Evolutionary conservation across 768 basidiomycete species (phyloP), one percentile per base, ranked within the genome.

Genomic region (Tulasnella sp.): DNA sequence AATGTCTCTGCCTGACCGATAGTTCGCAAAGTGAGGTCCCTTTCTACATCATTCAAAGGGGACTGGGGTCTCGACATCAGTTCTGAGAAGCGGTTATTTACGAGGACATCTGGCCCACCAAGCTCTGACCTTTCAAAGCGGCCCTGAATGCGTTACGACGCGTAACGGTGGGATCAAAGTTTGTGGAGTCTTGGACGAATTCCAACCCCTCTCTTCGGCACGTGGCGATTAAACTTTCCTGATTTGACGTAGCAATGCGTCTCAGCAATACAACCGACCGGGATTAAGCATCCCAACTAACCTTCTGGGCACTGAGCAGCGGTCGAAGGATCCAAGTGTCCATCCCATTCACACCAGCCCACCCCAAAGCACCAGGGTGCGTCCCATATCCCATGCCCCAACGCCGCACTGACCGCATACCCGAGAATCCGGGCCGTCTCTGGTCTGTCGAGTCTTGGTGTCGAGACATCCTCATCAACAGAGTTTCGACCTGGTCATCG

Each of bases 401-500:
- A 47, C 87, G 76, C 10, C 89, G 77, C 49, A 75, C 72, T 1
- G 72, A 72, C 42, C 77, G 75, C 85, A 91, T 91, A 3, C 84
- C 88, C 10, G 78, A 78, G 0, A 85, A 85, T n/a, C 21, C 34
- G 17, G 27, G 8, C n/a, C 23, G 27, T 26, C n/a, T 29, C 21
- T 51, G 26, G 42, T 19, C 42, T 26, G 32, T 7, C 3, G 27
- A 56, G 23, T n/a, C 85, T 67, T 51, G 60, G 19, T 51, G 60
- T 5, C 11, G 26, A 7, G 45, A 19, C 17, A 54, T 32, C 4
- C 89, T 80, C 76, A 89, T 81, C 53, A 92, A 71, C 29, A 81
- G 76, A 0, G 89, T 92, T 68, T 92, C 89, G 9, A 90, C 77
- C 67, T 91, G 87, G 67, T 92, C 89, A 67, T 92, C 87, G 2